Conservation (phyloP, 305 asterid genomes). For the Fraxinus floribunda region DNA sequence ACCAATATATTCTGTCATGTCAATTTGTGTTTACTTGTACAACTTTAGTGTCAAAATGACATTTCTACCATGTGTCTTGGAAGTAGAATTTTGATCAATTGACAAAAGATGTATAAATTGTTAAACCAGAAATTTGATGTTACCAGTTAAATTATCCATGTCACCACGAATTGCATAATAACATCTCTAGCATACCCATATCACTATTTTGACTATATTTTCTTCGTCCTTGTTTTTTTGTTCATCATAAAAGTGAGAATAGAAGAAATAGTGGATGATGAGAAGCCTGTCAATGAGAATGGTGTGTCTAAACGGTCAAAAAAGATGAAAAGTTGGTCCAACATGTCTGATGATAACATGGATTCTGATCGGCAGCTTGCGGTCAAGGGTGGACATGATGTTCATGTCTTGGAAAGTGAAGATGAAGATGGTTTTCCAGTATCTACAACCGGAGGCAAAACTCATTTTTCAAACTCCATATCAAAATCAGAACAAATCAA, state of each 20-base stretch:
- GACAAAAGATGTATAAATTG: not conserved
- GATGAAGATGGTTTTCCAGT: constrained; percentile 92
- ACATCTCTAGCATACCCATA: not conserved
- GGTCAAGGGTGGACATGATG: constrained; percentile 37
- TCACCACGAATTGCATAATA: not conserved
- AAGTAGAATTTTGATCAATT: not conserved
- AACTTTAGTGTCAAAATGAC: not conserved
- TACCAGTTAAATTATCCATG: not conserved
- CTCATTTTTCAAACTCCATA: too few species aligned
- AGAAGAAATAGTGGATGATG: constrained; percentile 82
- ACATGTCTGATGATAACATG: constrained; percentile 29
- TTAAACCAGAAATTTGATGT: not conserved
- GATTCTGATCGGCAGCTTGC: constrained; percentile 48
- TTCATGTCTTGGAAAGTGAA: constrained; percentile 65
- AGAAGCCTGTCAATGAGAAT: constrained; percentile 44
- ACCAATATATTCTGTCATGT: too few species aligned
- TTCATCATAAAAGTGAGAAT: constrained; percentile 55
- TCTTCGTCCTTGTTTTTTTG: constrained; percentile 12
- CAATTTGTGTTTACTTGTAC: too few species aligned
- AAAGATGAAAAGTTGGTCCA: constrained; percentile 51
- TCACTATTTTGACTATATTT: not conserved
- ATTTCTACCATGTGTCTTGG: not conserved
- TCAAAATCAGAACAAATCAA: too few species aligned
- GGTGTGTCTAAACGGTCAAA: constrained; percentile 41
- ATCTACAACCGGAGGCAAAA: constrained; percentile 25